Conservation (phyloP, 108 stramenopile species). For the Stephanodiscus triporus region DNA sequence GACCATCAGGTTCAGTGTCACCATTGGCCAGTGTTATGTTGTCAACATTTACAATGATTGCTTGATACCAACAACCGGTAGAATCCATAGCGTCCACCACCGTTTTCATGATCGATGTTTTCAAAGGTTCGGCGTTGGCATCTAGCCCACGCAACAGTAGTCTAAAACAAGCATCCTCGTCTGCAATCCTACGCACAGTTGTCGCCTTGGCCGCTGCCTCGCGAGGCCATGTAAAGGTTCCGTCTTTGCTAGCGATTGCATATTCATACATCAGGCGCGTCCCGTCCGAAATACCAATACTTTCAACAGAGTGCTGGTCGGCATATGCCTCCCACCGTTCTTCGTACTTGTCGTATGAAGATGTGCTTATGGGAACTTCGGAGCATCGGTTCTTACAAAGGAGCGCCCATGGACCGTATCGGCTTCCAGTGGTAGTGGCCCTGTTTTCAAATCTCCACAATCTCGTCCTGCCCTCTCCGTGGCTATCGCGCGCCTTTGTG, state of each 20-base stretch:
- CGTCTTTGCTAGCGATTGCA: conserved; percentile 63
- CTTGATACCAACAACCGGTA: conserved; percentile 83
- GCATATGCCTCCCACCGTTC: conserved; percentile 70
- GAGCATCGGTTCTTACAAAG: conserved; percentile 78
- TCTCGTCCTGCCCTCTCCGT: conserved; percentile 72
- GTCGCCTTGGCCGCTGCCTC: conserved; percentile 91
- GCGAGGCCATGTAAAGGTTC: conserved; percentile 77
- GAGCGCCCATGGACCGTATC: conserved; percentile 85
- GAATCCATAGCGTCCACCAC: conserved; percentile 83
- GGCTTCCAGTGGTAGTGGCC: conserved; percentile 41
- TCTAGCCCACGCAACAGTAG: conserved; percentile 64
- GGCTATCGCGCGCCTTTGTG: conserved; percentile 54
- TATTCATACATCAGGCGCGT: conserved; percentile 80
- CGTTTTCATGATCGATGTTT: conserved; percentile 28
- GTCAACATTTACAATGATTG: conserved; percentile 63
- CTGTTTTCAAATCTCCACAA: conserved; percentile 69
- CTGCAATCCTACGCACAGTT: conserved; percentile 59
- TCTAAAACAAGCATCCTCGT: conserved; percentile 75
- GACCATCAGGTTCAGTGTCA: conserved; percentile 34
- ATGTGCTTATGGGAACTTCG: conserved; percentile 35
- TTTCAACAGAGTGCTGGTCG: conserved; percentile 73
- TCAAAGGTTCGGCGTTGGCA: conserved; percentile 53
- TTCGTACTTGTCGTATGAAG: conserved; percentile 52
- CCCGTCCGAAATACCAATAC: conserved; percentile 65
- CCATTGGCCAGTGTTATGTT: conserved; percentile 44